Percentiles rank a stretch among this genome's conserved stretches.
Conservation (phyloP, 2,329 filamentous ascomycete genomes). For the Pseudogymnoascus sp. region DNA sequence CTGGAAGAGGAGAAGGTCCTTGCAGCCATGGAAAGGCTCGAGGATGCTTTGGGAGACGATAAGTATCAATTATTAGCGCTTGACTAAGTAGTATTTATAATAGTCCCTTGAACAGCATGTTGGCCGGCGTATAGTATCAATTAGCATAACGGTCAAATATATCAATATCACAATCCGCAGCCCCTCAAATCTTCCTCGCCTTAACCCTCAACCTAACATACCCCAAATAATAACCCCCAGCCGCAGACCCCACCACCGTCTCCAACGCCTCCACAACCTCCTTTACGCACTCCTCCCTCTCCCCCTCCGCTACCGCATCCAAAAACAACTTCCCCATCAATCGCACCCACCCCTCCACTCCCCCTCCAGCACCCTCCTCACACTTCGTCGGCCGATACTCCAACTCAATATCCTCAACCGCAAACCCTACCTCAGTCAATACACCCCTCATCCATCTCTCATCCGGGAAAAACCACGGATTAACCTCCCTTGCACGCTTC, state of each 20-base stretch:
- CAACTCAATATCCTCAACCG: conserved; percentile 43
- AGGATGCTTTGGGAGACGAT: conserved; percentile 59
- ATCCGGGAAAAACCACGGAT: conserved; percentile 68
- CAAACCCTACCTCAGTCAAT: conserved; percentile 31
- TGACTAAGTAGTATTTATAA: conserved; percentile 17
- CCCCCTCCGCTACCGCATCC: conserved; percentile 40
- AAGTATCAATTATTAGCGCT: conserved; percentile 44
- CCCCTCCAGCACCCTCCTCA: conserved; percentile 47
- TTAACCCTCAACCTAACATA: conserved; percentile 48
- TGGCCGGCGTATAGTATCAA: not conserved
- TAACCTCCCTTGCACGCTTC: conserved; percentile 38
- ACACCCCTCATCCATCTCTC: conserved; percentile 45
- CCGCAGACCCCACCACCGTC: conserved; percentile 45
- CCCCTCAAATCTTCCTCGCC: conserved; percentile 31
- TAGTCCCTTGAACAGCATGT: not conserved
- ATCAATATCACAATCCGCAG: not conserved
- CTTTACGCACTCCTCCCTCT: conserved; percentile 44
- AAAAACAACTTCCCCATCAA: conserved; percentile 55
- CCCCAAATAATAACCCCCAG: conserved; percentile 49
- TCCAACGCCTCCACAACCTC: conserved; percentile 49
- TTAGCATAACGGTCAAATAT: not conserved
- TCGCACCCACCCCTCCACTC: conserved; percentile 57
- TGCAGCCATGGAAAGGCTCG: conserved; percentile 68
- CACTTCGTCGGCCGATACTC: conserved; percentile 57
- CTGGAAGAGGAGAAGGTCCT: conserved; percentile 85